Evolutionary conservation across 2,329 filamentous ascomycete genomes (phyloP).

Genomic region (Biscogniauxia sp.): DNA sequence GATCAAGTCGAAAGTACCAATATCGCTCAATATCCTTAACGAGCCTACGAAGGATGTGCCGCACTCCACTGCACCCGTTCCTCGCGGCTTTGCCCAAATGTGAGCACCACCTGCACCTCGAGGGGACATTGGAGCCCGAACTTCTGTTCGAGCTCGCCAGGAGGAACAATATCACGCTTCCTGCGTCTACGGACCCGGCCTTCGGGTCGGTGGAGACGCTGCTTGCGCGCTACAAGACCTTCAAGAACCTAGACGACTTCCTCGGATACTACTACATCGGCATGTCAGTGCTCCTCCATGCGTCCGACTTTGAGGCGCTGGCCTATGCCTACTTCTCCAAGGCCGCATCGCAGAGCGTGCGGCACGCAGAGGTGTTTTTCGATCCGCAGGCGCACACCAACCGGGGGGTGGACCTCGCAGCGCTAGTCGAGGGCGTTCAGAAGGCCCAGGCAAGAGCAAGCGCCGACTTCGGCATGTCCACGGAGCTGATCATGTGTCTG

Average conservation of each 20-base stretch:
- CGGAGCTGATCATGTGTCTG: slow-evolving; percentile 69
- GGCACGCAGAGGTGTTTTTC: slow-evolving; percentile 77
- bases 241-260: slow-evolving; percentile 73
- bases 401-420: slow-evolving; percentile 61
- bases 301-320: slow-evolving; percentile 69
- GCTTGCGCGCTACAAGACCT: slow-evolving; percentile 61
- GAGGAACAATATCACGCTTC: slow-evolving; percentile 64
- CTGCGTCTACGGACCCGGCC: slow-evolving; percentile 54
- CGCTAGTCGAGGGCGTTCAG: slow-evolving; percentile 62
- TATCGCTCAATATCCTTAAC: slow-evolving; percentile 13
- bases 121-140: slow-evolving; percentile 69
- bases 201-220: slow-evolving; percentile 62
- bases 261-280: slow-evolving; percentile 76
- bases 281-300: slow-evolving; percentile 65
- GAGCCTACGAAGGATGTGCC: slow-evolving; percentile 49
- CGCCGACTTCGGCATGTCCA: slow-evolving; percentile 61
- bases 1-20: background rate
- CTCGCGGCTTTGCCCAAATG: slow-evolving; percentile 70
- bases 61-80: slow-evolving; percentile 54
- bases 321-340: slow-evolving; percentile 69
- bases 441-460: slow-evolving; percentile 60
- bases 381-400: slow-evolving; percentile 73
- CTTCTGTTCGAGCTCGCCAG: slow-evolving; percentile 68
- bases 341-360: slow-evolving; percentile 62
- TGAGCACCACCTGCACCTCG: slow-evolving; percentile 79